These are phyloP conservation scores for Candida sithepensis DNA, from an alignment of 805 yeast species.

Conservation along the genomic window DNA sequence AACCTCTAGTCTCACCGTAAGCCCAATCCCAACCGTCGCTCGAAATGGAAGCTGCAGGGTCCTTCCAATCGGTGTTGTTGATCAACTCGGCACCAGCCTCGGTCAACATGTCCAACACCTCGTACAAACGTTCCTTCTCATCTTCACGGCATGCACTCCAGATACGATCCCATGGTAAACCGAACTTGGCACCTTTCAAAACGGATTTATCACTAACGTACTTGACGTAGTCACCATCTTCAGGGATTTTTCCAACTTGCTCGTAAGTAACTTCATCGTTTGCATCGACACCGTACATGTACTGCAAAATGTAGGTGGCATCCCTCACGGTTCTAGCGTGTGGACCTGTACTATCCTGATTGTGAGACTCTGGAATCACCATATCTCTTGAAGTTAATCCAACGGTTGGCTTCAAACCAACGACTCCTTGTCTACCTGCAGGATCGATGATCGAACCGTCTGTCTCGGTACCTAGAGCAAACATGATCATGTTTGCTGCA, in stretches of 20 bases:
- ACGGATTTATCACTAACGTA: slow-evolving; percentile 22
- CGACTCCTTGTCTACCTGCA: slow-evolving; percentile 25
- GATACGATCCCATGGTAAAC: slow-evolving; percentile 28
- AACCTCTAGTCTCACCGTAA: slow-evolving; percentile 17
- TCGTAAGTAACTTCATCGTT: slow-evolving; percentile 24
- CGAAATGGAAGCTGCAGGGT: slow-evolving; percentile 25
- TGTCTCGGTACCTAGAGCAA: slow-evolving; percentile 29
- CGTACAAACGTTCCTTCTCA: slow-evolving; percentile 17
- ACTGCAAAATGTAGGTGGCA: slow-evolving; percentile 27
- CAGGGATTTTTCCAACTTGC: slow-evolving; percentile 28
- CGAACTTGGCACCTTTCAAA: slow-evolving; percentile 29
- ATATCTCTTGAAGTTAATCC: slow-evolving; percentile 29
- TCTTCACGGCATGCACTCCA: slow-evolving; percentile 20
- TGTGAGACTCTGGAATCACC: slow-evolving; percentile 29
- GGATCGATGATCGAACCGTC: slow-evolving; percentile 30
- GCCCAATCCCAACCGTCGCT: slow-evolving; percentile 31
- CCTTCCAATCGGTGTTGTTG: slow-evolving; percentile 27
- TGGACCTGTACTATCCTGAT: slow-evolving; percentile 28
- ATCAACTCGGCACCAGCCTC: slow-evolving; percentile 28
- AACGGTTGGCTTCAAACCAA: slow-evolving; percentile 29
- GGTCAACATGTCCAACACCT: slow-evolving; percentile 18
- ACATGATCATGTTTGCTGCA: slow-evolving; percentile 28
- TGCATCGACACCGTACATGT: slow-evolving; percentile 28
- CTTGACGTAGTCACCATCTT: slow-evolving; percentile 27
- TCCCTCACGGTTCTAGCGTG: slow-evolving; percentile 28